A percentile compares a stretch with the other conserved stretches of the same genome.
Conservation (phyloP, 73 alveolate genomes). For the Symbiodinium natans region DNA sequence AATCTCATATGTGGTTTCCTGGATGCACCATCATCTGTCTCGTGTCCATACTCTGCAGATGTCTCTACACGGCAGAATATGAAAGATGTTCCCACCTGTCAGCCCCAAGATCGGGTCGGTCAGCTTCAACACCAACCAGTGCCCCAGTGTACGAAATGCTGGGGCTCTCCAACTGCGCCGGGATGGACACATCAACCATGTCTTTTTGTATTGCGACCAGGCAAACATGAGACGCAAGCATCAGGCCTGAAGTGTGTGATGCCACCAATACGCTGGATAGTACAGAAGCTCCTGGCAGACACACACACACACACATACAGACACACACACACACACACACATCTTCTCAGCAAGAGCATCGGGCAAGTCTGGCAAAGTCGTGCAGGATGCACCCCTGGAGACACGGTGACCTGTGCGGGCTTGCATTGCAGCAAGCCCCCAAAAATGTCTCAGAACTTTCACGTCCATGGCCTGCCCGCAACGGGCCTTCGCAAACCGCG, state of each 20-base stretch:
- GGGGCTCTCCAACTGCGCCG: slow-evolving; percentile 78
- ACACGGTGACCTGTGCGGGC: slow-evolving; percentile 53
- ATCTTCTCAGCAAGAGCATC: no score
- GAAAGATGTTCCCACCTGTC: slow-evolving; percentile 27
- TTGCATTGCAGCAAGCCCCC: not conserved
- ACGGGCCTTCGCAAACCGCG: slow-evolving; percentile 60
- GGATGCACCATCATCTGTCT: not conserved
- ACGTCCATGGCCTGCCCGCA: slow-evolving; percentile 59
- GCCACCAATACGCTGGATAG: slow-evolving; percentile 93
- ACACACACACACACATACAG: not conserved
- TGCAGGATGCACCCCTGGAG: slow-evolving; percentile 77
- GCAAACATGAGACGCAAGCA: no score
- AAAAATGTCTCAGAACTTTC: not conserved
- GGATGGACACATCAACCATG: no score
- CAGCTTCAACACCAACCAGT: slow-evolving; percentile 95
- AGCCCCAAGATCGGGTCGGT: slow-evolving; percentile 54
- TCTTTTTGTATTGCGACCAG: no score
- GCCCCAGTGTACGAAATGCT: slow-evolving; percentile 88
- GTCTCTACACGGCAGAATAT: not conserved
- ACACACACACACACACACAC: not conserved
- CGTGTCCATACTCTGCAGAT: no score
- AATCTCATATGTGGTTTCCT: slow-evolving; percentile 77
- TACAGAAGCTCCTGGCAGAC: slow-evolving; percentile 64
- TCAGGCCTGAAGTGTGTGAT: slow-evolving; percentile 82
- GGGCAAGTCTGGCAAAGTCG: no score